Evolutionary conservation across 305 asterid genomes (phyloP).

Genomic region (Lippia alba): DNA sequence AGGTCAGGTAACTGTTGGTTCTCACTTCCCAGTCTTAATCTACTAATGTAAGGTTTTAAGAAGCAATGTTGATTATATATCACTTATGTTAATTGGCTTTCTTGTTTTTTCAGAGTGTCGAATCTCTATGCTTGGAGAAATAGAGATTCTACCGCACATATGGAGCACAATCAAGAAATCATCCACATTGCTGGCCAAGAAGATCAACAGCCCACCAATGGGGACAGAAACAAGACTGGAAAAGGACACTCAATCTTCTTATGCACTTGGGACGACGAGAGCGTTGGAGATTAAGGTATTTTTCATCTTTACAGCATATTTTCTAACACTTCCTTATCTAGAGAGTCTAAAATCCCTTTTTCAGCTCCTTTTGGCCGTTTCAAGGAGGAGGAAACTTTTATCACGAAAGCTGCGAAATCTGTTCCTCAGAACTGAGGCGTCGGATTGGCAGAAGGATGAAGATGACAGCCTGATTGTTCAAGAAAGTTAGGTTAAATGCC

Average conservation of each 20-base stretch:
- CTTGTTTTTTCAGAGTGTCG: constrained; percentile 13
- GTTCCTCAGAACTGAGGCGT: not conserved
- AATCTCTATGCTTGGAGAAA: not conserved
- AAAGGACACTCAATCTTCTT: not conserved
- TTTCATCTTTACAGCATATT: not conserved
- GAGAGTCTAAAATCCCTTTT: not conserved
- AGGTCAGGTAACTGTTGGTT: not conserved
- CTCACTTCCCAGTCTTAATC: not conserved
- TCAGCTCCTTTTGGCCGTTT: not conserved
- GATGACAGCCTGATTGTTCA: not conserved
- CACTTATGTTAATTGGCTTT: not conserved
- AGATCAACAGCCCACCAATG: not conserved
- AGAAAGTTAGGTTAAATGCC: too few species aligned
- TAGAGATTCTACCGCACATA: not conserved
- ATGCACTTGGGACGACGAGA: not conserved
- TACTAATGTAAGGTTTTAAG: not conserved
- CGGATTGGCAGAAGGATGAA: not conserved
- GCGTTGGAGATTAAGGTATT: not conserved
- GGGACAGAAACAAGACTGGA: not conserved
- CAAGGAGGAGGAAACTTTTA: not conserved
- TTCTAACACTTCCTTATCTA: not conserved
- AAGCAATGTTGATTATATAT: not conserved
- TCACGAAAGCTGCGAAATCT: not conserved
- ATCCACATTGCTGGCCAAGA: not conserved
- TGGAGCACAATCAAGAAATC: constrained; percentile 19